Evolutionary conservation across 2,329 filamentous ascomycete species (phyloP).

Genomic region (Alternaria arbusti): DNA sequence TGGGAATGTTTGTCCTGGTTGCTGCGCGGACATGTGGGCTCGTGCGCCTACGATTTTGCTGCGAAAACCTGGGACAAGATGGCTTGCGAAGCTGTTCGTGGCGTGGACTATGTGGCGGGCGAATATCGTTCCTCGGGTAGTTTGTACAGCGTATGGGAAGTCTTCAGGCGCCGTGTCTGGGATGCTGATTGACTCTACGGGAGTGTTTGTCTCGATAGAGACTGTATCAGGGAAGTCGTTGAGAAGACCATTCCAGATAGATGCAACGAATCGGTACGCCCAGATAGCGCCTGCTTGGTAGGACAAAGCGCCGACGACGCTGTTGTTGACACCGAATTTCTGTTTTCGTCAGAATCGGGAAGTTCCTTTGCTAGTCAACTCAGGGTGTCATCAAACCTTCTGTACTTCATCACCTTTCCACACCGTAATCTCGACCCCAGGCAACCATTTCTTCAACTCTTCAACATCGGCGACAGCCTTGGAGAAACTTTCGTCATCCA

Average conservation of each 20-base stretch:
- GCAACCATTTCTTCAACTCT: neutral
- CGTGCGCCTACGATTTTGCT: conserved; percentile 14
- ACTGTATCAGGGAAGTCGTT: conserved; percentile 13
- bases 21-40: conserved; percentile 59
- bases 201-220: conserved; percentile 3
- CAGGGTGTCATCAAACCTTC: neutral
- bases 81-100: conserved; percentile 62
- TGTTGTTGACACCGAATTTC: conserved; percentile 15
- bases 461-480: neutral
- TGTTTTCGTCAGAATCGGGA: neutral
- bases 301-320: conserved; percentile 28
- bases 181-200: conserved; percentile 28
- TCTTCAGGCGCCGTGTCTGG: conserved; percentile 44
- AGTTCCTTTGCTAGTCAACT: neutral
- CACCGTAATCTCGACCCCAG: neutral
- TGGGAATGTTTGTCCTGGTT: conserved; percentile 46
- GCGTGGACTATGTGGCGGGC: conserved; percentile 63
- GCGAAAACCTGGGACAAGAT: conserved; percentile 59
- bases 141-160: conserved; percentile 48
- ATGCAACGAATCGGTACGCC: conserved; percentile 20
- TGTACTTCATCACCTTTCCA: neutral
- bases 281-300: conserved; percentile 38
- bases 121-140: conserved; percentile 53
- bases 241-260: conserved; percentile 13
- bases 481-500: conserved; percentile 5